These are phyloP conservation scores for Juncus effusus DNA, from an alignment of 176 grass and related monocot genomes.

Conservation along the genomic window DNA sequence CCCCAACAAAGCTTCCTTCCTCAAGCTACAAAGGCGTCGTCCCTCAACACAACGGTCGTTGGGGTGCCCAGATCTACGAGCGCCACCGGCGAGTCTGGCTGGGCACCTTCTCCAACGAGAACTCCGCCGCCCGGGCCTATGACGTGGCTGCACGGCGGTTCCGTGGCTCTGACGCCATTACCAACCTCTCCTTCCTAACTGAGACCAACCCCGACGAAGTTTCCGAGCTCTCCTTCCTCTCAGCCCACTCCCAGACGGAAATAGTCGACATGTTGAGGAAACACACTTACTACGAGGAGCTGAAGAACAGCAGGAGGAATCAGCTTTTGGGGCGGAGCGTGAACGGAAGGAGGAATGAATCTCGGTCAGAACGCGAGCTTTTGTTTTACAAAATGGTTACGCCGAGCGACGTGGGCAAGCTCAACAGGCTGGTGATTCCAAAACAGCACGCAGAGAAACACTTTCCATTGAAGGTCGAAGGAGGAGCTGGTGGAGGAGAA, in stretches of 20 bases:
- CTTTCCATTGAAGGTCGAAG: conserved; percentile 42
- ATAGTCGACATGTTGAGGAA: conserved; percentile 95
- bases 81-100: conserved; percentile 91
- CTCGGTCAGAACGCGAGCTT: conserved; percentile 42
- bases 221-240: conserved; percentile 58
- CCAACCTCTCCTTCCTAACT: conserved; percentile 48
- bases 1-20: conserved; percentile 39
- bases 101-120: conserved; percentile 78
- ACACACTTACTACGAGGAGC: conserved; percentile 88
- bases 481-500: background rate
- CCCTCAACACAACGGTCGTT: conserved; percentile 93
- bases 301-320: conserved; percentile 50
- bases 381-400: conserved; percentile 90
- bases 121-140: conserved; percentile 56
- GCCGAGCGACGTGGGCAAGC: conserved; percentile 92
- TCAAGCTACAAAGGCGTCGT: conserved; percentile 91
- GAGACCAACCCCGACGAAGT: conserved; percentile 20
- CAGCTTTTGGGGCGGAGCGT: conserved; percentile 32
- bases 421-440: conserved; percentile 92
- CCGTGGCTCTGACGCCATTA: conserved; percentile 62
- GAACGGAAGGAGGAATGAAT: conserved; percentile 31
- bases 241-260: conserved; percentile 66
- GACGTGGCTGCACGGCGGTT: conserved; percentile 85
- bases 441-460: conserved; percentile 97
- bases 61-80: conserved; percentile 99